Base-by-base conservation (phyloP, 1,139 yeast species). In the Pneumocystis murina region DNA sequence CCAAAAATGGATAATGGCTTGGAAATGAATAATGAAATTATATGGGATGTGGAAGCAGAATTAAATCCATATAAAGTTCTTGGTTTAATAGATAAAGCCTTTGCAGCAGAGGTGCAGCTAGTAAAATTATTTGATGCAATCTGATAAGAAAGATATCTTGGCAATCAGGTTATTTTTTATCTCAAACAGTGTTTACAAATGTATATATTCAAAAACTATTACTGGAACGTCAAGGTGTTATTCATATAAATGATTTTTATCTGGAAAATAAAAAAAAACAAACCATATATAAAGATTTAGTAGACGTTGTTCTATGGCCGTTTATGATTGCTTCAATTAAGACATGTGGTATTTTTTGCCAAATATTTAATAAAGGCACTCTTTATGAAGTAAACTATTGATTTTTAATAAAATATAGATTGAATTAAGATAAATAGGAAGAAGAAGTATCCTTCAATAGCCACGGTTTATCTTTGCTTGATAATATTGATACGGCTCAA, bases 1-100 rank as follows among this genome's bases (percentile, higher is more conserved):
- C 64, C 66, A 8, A 65, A 65, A 48, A 65, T 65, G 67, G 67
- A 65, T 54, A 64, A 59, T 36, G 66, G 67, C 6, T 43, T 65
- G 24, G 16, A 24, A 24, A 24, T 12, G 2, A 12, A 38, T 24
- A 16, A 48, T 24, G 33, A 24, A 20, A 6, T 7, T 3, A 24
- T 8, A 10, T 48, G 55, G 55, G 55, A 48, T 48, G 33, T 48
- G 3, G 28, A 48, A 24, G 6, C 33, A 3, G 55, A 48, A 24
- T 48, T 48, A 24, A 6, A 24, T 10, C 55, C 55, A 48, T 48
- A 48, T 20, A 24, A 48, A 20, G 14, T 48, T 12, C 55, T 48
- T 48, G 55, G 55, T 48, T 48, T 48, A 24, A 20, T 48, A 6
- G 55, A 48, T 24, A 48, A 48, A 48, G 10, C 16, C n/a, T 48